These are phyloP conservation scores for Mycena haematopus DNA, from an alignment of 768 basidiomycete species.

Conservation along the genomic window DNA sequence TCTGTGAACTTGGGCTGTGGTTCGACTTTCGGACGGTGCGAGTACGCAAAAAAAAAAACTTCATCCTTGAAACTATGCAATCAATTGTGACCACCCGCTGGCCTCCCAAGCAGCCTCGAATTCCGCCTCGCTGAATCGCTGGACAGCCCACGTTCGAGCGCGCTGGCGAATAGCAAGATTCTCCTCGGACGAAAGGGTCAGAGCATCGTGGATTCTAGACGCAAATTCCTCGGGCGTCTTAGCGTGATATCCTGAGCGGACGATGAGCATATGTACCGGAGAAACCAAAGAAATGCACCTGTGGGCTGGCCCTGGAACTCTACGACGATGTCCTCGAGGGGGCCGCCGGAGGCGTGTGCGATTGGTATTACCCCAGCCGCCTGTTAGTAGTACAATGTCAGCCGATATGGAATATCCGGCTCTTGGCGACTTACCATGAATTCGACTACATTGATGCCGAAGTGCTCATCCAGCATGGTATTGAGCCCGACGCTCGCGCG, in stretches of 20 bases:
- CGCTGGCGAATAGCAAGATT: slow-evolving; percentile 69
- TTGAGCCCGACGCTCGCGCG: slow-evolving; percentile 84
- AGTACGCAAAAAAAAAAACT: not conserved
- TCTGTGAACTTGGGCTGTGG: too few relatives aligned
- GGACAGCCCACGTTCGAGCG: slow-evolving; percentile 73
- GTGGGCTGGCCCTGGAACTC: slow-evolving; percentile 76
- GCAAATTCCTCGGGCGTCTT: slow-evolving; percentile 69
- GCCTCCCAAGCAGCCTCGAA: slow-evolving; percentile 80
- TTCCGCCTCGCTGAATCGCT: slow-evolving; percentile 76
- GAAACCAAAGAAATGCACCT: slow-evolving; percentile 45
- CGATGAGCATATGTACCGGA: not conserved
- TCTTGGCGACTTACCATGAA: slow-evolving; percentile 75
- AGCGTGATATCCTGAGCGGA: slow-evolving; percentile 76
- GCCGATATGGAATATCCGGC: not conserved
- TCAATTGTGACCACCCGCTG: slow-evolving; percentile 60
- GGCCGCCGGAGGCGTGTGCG: slow-evolving; percentile 92
- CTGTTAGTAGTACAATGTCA: slow-evolving; percentile 53
- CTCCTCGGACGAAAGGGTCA: slow-evolving; percentile 61
- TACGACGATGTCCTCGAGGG: slow-evolving; percentile 88
- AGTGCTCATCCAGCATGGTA: slow-evolving; percentile 99
- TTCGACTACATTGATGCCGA: slow-evolving; percentile 97
- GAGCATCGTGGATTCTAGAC: slow-evolving; percentile 63
- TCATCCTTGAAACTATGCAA: slow-evolving; percentile 21
- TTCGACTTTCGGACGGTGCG: not conserved
- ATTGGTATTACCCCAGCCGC: slow-evolving; percentile 94